These are phyloP conservation scores for Monosporozyma yasuniensis DNA, from an alignment of 805 yeast genomes.

Conservation along the genomic window DNA sequence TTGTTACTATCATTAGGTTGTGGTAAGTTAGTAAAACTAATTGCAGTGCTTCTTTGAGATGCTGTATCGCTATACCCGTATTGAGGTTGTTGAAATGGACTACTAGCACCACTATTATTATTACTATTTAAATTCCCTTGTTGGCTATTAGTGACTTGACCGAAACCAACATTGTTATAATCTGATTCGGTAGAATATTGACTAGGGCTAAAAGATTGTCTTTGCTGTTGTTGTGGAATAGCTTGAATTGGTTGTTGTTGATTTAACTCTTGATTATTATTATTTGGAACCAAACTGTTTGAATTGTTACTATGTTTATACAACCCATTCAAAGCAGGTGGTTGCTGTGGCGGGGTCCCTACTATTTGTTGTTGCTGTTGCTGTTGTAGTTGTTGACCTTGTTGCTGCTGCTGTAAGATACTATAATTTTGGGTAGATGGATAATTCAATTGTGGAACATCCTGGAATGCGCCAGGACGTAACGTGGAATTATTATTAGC, in stretches of 20 bases:
- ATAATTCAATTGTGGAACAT: conserved; percentile 23
- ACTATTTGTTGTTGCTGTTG: background rate
- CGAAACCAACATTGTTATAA: conserved; percentile 7
- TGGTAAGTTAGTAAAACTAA: conserved; percentile 13
- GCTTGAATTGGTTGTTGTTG: conserved; percentile 10
- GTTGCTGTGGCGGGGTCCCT: conserved; percentile 9
- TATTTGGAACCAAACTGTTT: conserved; percentile 16
- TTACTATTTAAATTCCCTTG: background rate
- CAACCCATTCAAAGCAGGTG: conserved; percentile 18
- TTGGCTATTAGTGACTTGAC: background rate
- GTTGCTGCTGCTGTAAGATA: conserved; percentile 2
- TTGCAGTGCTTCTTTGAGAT: conserved; percentile 19
- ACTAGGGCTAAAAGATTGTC: conserved; percentile 1
- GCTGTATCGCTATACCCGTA: conserved; percentile 10
- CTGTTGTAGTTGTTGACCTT: background rate
- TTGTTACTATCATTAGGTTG: conserved; percentile 8
- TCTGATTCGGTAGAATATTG: conserved; percentile 17
- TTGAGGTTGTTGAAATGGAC: conserved; percentile 24
- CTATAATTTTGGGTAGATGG: conserved; percentile 25
- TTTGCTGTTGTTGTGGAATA: background rate
- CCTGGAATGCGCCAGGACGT: conserved; percentile 18
- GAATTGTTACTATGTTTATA: conserved; percentile 26
- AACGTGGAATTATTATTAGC: conserved; percentile 8
- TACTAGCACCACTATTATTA: conserved; percentile 15
- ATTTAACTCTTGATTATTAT: conserved; percentile 5